Conservation (phyloP, 352 stramenopile genomes). For the Phytopythium chamaehyphon region DNA sequence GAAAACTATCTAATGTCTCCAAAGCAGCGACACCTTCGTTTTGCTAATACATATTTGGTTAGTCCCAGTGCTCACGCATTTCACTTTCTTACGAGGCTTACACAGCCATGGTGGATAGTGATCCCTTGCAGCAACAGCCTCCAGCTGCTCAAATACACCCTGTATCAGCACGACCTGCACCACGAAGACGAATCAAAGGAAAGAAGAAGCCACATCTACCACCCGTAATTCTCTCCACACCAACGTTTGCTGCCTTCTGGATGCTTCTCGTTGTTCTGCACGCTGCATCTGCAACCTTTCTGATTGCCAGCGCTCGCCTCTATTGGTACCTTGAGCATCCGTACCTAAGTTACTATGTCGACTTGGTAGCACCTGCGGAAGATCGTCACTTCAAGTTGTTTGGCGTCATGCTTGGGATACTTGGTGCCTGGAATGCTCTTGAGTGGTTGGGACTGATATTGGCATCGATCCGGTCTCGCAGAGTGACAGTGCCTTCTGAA, state of each 20-base stretch:
- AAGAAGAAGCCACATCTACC: too few species aligned
- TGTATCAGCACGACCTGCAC: too few species aligned
- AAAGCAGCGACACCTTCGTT: too few species aligned
- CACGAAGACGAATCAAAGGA: too few species aligned
- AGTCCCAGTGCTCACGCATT: too few species aligned
- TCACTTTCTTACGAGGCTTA: too few species aligned
- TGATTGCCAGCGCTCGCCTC: not conserved
- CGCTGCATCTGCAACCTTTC: conserved; percentile 1
- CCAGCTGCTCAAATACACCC: too few species aligned
- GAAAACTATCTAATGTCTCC: too few species aligned
- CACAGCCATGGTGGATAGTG: too few species aligned
- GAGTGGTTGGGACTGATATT: not conserved
- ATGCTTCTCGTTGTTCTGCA: conserved; percentile 4
- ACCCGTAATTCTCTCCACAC: too few species aligned
- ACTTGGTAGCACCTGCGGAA: conserved; percentile 11
- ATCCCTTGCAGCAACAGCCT: too few species aligned
- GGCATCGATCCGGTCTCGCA: not conserved
- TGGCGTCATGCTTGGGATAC: conserved; percentile 5
- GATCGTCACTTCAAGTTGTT: conserved; percentile 6
- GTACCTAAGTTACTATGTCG: conserved; percentile 26
- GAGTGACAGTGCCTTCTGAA: not conserved
- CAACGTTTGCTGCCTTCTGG: conserved; percentile 17
- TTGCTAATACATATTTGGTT: too few species aligned
- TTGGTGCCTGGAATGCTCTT: conserved; percentile 6
- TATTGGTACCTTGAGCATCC: conserved; percentile 20